A percentile compares a stretch with the other conserved stretches of the same genome.
phyloP scores from a whole-genome alignment of 2,329 filamentous ascomycete species.

The Cladosporium sp. region DNA sequence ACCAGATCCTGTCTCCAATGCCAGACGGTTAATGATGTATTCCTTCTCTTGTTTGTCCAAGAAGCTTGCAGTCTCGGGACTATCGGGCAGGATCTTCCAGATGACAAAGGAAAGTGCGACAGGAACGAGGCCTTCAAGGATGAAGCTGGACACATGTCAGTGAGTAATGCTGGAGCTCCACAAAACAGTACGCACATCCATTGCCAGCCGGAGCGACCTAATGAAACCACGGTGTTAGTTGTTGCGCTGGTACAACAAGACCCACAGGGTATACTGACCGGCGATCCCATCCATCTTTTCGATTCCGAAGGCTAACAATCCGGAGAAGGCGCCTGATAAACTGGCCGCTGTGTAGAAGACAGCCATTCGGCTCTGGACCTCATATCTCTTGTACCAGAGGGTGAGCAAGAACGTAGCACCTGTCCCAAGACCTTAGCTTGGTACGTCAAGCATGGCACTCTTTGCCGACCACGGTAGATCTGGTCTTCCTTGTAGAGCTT shows the following conservation, averaged over 20 bases:
- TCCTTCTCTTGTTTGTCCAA: slow-evolving; percentile 47
- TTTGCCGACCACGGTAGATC: background rate
- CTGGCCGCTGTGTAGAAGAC: slow-evolving; percentile 40
- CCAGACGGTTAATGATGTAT: slow-evolving; percentile 45
- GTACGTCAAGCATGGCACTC: background rate
- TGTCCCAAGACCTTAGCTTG: background rate
- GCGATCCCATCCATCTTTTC: slow-evolving; percentile 36
- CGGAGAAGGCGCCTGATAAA: slow-evolving; percentile 55
- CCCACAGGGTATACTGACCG: background rate
- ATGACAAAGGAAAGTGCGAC: slow-evolving; percentile 44
- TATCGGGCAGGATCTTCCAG: slow-evolving; percentile 57
- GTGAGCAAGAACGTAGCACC: slow-evolving; percentile 36
- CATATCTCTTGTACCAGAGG: slow-evolving; percentile 48
- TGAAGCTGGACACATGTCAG: background rate
- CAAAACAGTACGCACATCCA: slow-evolving; percentile 30
- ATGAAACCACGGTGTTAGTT: background rate
- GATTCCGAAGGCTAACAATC: slow-evolving; percentile 49
- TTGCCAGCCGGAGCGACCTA: slow-evolving; percentile 26
- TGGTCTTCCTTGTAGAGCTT: background rate
- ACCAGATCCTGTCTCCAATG: slow-evolving; percentile 24
- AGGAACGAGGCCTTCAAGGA: slow-evolving; percentile 25
- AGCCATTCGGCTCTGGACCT: slow-evolving; percentile 47
- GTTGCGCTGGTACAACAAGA: background rate
- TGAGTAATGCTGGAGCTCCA: slow-evolving; percentile 39
- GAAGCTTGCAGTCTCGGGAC: slow-evolving; percentile 58